Evolutionary conservation across 805 yeast species (phyloP).

Genomic region (Metschnikowia corniflorae): DNA sequence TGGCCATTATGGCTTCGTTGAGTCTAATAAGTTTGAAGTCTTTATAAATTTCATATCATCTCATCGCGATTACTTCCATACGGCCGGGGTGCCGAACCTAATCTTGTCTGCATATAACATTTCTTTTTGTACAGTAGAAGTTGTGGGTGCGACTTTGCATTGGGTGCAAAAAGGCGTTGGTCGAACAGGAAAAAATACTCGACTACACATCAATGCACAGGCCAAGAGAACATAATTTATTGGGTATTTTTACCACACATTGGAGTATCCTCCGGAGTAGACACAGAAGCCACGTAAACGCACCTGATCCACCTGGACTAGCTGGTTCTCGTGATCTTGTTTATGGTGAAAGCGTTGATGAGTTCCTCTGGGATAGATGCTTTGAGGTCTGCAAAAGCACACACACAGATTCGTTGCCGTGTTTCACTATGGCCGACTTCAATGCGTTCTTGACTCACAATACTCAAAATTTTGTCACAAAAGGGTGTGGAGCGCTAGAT

Average conservation of each 20-base stretch:
- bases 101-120: background rate
- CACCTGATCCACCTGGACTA: background rate
- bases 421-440: slow-evolving; percentile 13
- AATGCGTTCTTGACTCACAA: slow-evolving; percentile 7
- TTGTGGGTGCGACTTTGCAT: too few species aligned
- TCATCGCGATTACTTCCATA: too few species aligned
- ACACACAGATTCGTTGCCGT: slow-evolving; percentile 9
- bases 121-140: too few species aligned
- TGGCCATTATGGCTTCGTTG: slow-evolving; percentile 55
- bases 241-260: slow-evolving; percentile 8
- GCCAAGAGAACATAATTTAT: slow-evolving; percentile 7
- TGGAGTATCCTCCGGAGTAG: slow-evolving; percentile 8
- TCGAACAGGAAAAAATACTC: too few species aligned
- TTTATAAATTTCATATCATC: slow-evolving; percentile 8
- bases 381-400: slow-evolving; percentile 6
- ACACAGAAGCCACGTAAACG: slow-evolving; percentile 1
- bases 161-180: too few species aligned
- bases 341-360: slow-evolving; percentile 2
- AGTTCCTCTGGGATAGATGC: slow-evolving; percentile 7
- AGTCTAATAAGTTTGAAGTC: too few species aligned
- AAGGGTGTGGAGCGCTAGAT: slow-evolving; percentile 9
- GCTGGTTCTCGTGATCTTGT: background rate
- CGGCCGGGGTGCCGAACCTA: too few species aligned
- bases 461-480: slow-evolving; percentile 4
- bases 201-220: background rate